Conservation (phyloP, 2,329 filamentous ascomycete genomes). For the Aulographum hederae region DNA sequence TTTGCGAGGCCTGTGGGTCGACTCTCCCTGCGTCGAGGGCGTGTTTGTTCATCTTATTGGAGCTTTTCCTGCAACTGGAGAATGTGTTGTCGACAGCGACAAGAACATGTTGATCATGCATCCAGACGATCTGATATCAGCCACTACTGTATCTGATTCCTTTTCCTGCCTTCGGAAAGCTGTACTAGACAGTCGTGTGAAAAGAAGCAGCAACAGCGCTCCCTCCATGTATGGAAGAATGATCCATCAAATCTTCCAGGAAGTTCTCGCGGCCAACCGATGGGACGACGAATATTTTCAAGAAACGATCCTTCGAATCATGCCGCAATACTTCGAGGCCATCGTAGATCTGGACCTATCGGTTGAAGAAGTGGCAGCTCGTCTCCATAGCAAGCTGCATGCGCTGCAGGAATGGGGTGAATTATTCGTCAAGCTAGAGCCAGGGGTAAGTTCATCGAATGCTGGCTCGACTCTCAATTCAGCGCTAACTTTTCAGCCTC, state of each 20-base stretch:
- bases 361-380: slow-evolving; percentile 52
- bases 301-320: slow-evolving; percentile 45
- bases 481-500: neutral
- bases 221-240: slow-evolving; percentile 85
- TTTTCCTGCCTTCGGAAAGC: slow-evolving; percentile 82
- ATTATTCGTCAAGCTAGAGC: slow-evolving; percentile 55
- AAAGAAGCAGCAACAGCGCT: slow-evolving; percentile 66
- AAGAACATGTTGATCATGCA: slow-evolving; percentile 79
- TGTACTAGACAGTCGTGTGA: slow-evolving; percentile 86
- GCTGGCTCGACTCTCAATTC: slow-evolving; percentile 37
- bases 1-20: slow-evolving; percentile 72
- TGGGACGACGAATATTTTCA: slow-evolving; percentile 59
- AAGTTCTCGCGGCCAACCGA: slow-evolving; percentile 62
- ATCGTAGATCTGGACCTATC: slow-evolving; percentile 74
- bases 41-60: slow-evolving; percentile 80
- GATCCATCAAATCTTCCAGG: slow-evolving; percentile 88
- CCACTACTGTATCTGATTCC: slow-evolving; percentile 91
- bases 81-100: slow-evolving; percentile 67
- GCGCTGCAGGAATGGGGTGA: slow-evolving; percentile 72
- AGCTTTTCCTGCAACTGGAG: slow-evolving; percentile 47
- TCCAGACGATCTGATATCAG: slow-evolving; percentile 86
- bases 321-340: slow-evolving; percentile 70
- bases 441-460: slow-evolving; percentile 33
- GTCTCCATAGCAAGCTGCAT: slow-evolving; percentile 67
- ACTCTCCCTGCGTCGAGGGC: slow-evolving; percentile 55